These are phyloP conservation scores for Coprinopsis marcescibilis DNA, from an alignment of 768 basidiomycete species.

Conservation along the genomic window DNA sequence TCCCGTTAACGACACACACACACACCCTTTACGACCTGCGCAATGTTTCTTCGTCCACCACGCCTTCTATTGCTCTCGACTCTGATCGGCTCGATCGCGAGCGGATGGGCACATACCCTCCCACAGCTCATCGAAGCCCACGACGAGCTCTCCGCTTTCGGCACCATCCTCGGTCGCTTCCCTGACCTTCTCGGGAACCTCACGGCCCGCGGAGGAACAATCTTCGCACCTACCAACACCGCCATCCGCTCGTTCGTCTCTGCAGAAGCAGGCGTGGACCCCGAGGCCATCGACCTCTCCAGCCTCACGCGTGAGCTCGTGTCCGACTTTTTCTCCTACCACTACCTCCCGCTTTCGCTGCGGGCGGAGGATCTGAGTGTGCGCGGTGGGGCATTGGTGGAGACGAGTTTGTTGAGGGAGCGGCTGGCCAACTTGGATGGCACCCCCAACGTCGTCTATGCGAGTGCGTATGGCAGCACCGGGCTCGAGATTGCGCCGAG, in stretches of 20 bases:
- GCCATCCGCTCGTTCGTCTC: background rate
- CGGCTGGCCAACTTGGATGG: constrained; percentile 2
- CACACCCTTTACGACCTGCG: too few relatives aligned
- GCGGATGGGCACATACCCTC: background rate
- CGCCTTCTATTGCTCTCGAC: too few relatives aligned
- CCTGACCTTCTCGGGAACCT: background rate
- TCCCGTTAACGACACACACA: too few relatives aligned
- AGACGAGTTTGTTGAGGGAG: background rate
- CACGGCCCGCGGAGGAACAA: background rate
- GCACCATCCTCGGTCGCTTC: background rate
- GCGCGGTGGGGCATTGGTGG: background rate
- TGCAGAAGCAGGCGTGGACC: background rate
- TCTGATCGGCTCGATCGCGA: background rate
- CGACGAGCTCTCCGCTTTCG: background rate
- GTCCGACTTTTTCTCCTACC: constrained; percentile 2
- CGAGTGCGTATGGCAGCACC: constrained; percentile 4
- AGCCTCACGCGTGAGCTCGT: background rate
- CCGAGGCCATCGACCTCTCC: background rate
- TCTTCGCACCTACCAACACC: constrained; percentile 1
- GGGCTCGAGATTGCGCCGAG: background rate
- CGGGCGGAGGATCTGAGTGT: background rate
- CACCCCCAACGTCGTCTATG: constrained; percentile 5
- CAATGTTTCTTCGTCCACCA: too few relatives aligned
- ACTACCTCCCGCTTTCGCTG: background rate
- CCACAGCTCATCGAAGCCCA: background rate